A percentile compares a stretch with the other conserved stretches of the same genome.
phyloP scores from a whole-genome alignment of 2,329 filamentous ascomycete genomes.

The Alternaria gansuensis region DNA sequence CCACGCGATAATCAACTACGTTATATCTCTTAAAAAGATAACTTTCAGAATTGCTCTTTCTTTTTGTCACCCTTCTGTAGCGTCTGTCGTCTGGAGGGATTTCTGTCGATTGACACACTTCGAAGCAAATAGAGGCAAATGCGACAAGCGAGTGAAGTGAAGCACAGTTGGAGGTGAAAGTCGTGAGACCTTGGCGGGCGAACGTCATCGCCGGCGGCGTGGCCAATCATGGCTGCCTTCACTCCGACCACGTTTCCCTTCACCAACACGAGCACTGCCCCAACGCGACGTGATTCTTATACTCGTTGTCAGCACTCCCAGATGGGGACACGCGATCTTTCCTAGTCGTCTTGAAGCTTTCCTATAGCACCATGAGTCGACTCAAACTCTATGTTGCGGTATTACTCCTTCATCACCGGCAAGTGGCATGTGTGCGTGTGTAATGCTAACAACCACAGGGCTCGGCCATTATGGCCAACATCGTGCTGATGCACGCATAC shows the following conservation, averaged over 20 bases:
- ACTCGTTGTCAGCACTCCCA: constrained; percentile 17
- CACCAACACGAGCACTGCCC: constrained; percentile 26
- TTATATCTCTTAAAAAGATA: no score
- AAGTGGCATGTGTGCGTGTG: constrained; percentile 20
- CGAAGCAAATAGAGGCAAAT: not conserved
- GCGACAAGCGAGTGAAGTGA: not conserved
- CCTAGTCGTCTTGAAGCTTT: constrained; percentile 19
- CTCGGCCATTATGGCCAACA: constrained; percentile 83
- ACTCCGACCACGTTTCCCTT: constrained; percentile 23
- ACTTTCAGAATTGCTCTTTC: no score
- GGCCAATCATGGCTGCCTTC: constrained; percentile 15
- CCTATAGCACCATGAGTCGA: constrained; percentile 42
- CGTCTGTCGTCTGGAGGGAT: not conserved
- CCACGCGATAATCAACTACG: no score
- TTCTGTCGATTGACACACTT: not conserved
- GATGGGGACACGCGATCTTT: constrained; percentile 26
- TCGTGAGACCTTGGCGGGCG: constrained; percentile 8
- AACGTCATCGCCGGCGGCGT: constrained; percentile 13
- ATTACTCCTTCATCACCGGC: constrained; percentile 16
- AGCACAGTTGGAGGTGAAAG: not conserved
- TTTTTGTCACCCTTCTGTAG: no score
- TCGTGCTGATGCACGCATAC: constrained; percentile 88
- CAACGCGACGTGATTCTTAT: constrained; percentile 24
- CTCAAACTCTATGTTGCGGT: constrained; percentile 50
- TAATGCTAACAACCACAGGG: constrained; percentile 48